phyloP scores from a whole-genome alignment of 2,329 filamentous ascomycete genomes.

The Chaetomiaceae sp. region DNA sequence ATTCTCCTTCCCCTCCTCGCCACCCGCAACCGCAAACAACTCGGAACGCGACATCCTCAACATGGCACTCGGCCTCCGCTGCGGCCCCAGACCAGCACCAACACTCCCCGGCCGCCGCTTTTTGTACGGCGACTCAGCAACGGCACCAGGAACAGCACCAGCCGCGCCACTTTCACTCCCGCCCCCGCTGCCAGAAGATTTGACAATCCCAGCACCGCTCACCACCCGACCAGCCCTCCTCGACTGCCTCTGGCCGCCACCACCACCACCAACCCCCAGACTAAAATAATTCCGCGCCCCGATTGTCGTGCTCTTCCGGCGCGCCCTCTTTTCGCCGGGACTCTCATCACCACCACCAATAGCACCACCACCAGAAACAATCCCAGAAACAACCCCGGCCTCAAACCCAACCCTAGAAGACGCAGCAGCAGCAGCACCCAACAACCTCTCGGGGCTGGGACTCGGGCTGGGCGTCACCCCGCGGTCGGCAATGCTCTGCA shows the following conservation, averaged over 20 bases:
- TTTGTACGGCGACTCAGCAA: constrained; percentile 1
- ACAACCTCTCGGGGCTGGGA: constrained; percentile 28
- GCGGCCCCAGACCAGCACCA: too few species aligned
- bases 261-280: constrained; percentile 34
- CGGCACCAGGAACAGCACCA: not conserved
- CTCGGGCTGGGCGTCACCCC: not conserved
- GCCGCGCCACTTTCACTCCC: not conserved
- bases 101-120: constrained; percentile 2
- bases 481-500: constrained; percentile 4
- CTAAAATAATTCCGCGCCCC: constrained; percentile 45
- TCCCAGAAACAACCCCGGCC: not conserved
- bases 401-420: constrained; percentile 12
- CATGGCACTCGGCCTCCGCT: constrained; percentile 1
- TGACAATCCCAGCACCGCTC: constrained; percentile 1
- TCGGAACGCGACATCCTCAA: constrained; percentile 1
- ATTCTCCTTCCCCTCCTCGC: constrained; percentile 13
- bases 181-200: too few species aligned
- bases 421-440: not conserved
- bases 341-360: constrained; percentile 14
- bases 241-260: constrained; percentile 6
- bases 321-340: not conserved
- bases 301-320: constrained; percentile 22
- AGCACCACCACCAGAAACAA: too few species aligned
- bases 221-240: constrained; percentile 1
- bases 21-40: not conserved